Evolutionary conservation across 306 rosid genomes (phyloP), one percentile per base, ranked within the genome.

Genomic region (Biancaea sappan): DNA sequence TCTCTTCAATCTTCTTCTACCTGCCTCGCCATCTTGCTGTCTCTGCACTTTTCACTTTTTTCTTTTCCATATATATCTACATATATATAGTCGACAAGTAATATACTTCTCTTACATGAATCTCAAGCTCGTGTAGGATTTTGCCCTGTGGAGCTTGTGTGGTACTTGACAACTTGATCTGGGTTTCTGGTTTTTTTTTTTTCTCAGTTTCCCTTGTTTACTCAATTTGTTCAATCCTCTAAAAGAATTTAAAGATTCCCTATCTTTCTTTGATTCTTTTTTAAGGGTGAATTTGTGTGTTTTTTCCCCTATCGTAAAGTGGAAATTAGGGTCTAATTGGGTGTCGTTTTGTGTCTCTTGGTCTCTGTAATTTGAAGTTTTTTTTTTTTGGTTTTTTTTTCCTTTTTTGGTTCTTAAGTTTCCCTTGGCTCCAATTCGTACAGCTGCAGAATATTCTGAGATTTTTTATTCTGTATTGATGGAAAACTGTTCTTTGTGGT

Each of bases 171-270:
- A 64, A 22, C 69, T 78, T 58, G 52, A 74, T 66, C 63, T 70
- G 78, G 47, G 50, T 57, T 34, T 81, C 35, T 70, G 60, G 25
- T 51, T 0, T 73, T 32, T 51, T 0, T 73, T 74, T 81, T 57
- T 51, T 71, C 18, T 77, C 76, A 65, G 61, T 40, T 41, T 3
- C 73, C 78, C 78, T 77, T 77, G 72, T 70, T 72, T 35, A 11
- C 50, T 74, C n/a, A 78, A 16, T 51, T 66, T 19, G 60, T 58
- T 65, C 57, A 57, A 25, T 52, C 64, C 63, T 70, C 37, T 32
- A 11, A 2, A 75, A 44, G 62, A 64, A 44, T 4, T 81, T 22
- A 60, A 43, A 56, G 41, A 79, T 74, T 66, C 41, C 16, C 0
- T 59, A 43, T 58, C 67, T 78, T 56, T 54, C 57, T 48, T 66